Base-by-base conservation (phyloP, 2,329 filamentous ascomycete genomes). In the Aspergillus sp. region DNA sequence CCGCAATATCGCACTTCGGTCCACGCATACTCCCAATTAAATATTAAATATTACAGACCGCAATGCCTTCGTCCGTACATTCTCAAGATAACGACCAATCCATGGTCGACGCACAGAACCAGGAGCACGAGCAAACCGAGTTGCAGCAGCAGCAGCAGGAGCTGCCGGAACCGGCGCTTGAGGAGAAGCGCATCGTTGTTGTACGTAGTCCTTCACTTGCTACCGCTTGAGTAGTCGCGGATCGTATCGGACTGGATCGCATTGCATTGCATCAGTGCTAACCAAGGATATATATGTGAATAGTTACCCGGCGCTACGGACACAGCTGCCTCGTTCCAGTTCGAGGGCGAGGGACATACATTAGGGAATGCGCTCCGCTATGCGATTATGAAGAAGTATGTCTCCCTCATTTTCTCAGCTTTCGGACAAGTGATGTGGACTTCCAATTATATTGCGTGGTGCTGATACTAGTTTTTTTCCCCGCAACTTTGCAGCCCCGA, bases 301-400 rank as follows among this genome's bases (percentile, higher is more conserved):
- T 60, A 97, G 93, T 81, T 97, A 26, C 89, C 91, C 36, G 93
- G 93, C 48, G 90, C 90, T 55, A 89, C 76, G 15, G 89, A 93
- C 49, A 93, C 89, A 8, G 93, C 93, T 4, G 95, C 95, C 30
- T 96, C 92, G 15, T 99, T 98, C 72, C 91, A 98, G 73, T 96
- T 99, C 68, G 86, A 90, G 59, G 88, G 91, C 45, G 95, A 99
- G 78, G 92, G 96, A 43, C 95, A 99, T 76, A 99, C 95, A 0
- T 81, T 99, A 52, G 95, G 95, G 26, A 99, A 99, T 76, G 91
- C 93, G 9, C 78, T 99, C 66, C 85, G 95, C 69, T 98, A 93
- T 73, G 89, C 97, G 62, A 96, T 99, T 69, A 97, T 96, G 90
- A 98, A 98, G 79, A 99, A 99, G 93, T 97, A 80, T 64, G 85